A percentile compares a stretch with the other conserved stretches of the same genome.
Conservation (phyloP, 2,329 filamentous ascomycete species). For the Piedraia hortae region DNA sequence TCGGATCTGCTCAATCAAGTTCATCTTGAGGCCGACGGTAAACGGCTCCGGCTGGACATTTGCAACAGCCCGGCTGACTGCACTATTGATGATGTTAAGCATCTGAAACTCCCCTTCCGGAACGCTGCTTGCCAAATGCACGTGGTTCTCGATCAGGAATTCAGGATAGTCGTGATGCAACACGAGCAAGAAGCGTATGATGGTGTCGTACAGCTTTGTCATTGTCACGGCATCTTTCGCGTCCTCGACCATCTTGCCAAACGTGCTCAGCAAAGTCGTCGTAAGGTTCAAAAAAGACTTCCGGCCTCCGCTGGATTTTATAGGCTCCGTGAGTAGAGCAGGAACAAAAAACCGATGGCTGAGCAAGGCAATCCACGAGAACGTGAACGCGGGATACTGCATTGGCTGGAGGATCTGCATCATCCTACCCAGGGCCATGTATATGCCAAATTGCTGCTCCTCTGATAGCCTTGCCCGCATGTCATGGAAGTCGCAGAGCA, state of each 20-base stretch:
- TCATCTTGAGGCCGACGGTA: conserved; percentile 45
- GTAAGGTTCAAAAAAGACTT: conserved; percentile 39
- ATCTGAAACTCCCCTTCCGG: conserved; percentile 66
- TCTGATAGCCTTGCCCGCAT: conserved; percentile 6
- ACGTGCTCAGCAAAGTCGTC: conserved; percentile 23
- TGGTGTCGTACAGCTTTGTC: conserved; percentile 63
- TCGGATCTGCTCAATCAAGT: conserved; percentile 46
- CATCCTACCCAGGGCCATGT: conserved; percentile 41
- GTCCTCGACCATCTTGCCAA: conserved; percentile 55
- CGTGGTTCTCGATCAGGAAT: conserved; percentile 69
- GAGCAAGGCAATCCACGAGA: conserved; percentile 58
- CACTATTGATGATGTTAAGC: conserved; percentile 64
- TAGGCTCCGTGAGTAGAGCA: conserved; percentile 31
- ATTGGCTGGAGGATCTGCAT: conserved; percentile 49
- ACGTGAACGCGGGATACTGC: conserved; percentile 57
- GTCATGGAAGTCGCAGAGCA: conserved; percentile 42
- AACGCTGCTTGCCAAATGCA: conserved; percentile 53
- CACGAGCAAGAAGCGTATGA: conserved; percentile 56
- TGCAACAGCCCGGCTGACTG: conserved; percentile 39
- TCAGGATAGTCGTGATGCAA: conserved; percentile 88
- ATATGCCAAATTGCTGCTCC: conserved; percentile 27
- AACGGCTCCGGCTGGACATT: conserved; percentile 45
- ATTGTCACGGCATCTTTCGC: conserved; percentile 38
- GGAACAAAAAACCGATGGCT: conserved; percentile 70
- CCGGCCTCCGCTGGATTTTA: conserved; percentile 31